phyloP scores from a whole-genome alignment of 1,284 basidiomycete genomes.

The Ustanciosporium gigantosporum region DNA sequence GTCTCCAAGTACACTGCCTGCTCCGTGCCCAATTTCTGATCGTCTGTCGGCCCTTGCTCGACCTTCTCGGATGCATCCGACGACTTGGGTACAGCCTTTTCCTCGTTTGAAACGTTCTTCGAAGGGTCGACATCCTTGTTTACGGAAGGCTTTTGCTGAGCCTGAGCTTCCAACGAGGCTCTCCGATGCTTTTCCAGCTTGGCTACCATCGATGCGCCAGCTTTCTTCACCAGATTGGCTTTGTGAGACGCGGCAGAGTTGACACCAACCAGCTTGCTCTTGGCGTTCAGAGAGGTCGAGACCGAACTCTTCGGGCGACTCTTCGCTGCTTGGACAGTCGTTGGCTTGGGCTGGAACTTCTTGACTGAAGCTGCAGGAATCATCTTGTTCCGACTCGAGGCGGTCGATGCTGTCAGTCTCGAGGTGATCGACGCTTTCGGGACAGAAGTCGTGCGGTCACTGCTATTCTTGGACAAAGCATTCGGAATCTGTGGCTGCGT shows the following conservation, averaged over 20 bases:
- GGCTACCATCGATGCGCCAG: constrained; percentile 1
- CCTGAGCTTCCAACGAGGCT: constrained; percentile 1
- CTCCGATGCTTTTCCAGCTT: constrained; percentile 7
- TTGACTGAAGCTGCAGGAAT: constrained; percentile 11
- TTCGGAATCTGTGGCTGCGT: too few species aligned
- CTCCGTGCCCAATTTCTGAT: not conserved
- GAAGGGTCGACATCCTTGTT: not conserved
- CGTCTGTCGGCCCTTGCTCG: not conserved
- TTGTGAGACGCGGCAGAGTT: constrained; percentile 2
- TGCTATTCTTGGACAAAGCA: too few species aligned
- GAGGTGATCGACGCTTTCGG: too few species aligned
- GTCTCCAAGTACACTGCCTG: not conserved
- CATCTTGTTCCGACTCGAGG: constrained; percentile 28
- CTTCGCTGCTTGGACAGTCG: not conserved
- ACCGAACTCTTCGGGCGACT: constrained; percentile 16
- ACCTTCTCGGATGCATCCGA: not conserved
- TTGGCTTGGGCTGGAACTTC: constrained; percentile 17
- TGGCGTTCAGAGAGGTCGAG: constrained; percentile 9
- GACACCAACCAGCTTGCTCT: constrained; percentile 15
- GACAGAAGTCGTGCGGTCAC: too few species aligned
- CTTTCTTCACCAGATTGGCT: constrained; percentile 9
- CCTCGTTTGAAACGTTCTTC: too few species aligned
- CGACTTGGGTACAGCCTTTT: too few species aligned
- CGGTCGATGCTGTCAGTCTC: constrained; percentile 16
- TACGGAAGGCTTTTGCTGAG: not conserved